Conservation (phyloP, 2,329 filamentous ascomycete species). For the Chaetomium globosum region DNA sequence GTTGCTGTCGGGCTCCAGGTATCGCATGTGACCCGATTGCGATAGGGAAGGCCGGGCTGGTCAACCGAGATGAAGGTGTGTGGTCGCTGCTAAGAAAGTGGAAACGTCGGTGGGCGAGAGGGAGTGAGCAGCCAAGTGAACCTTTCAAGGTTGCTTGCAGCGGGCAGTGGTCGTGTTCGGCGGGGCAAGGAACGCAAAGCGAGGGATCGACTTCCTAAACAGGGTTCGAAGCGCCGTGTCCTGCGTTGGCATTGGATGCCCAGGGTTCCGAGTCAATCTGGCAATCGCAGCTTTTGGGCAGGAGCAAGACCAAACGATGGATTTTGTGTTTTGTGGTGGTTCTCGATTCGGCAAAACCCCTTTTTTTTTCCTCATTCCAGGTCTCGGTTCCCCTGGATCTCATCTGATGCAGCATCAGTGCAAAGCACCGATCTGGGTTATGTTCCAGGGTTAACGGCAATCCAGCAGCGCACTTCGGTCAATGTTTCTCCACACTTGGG, state of each 20-base stretch:
- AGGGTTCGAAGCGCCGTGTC: conserved; percentile 26
- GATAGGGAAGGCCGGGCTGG: conserved; percentile 19
- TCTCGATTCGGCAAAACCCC: background rate
- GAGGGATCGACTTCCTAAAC: conserved; percentile 33
- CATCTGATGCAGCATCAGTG: conserved; percentile 16
- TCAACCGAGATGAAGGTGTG: conserved; percentile 17
- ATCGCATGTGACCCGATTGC: conserved; percentile 30
- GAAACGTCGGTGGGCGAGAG: conserved; percentile 12
- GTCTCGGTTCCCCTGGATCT: background rate
- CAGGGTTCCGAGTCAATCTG: conserved; percentile 11
- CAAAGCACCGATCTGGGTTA: conserved; percentile 9
- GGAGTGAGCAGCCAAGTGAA: background rate
- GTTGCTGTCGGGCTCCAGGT: conserved; percentile 24
- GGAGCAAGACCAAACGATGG: background rate
- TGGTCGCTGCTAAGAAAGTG: background rate
- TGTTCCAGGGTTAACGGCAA: conserved; percentile 23
- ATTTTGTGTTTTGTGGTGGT: background rate
- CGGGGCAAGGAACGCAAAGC: conserved; percentile 27
- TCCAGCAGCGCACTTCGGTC: conserved; percentile 4
- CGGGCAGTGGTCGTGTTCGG: conserved; percentile 22
- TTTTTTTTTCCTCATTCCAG: background rate
- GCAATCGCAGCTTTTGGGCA: conserved; percentile 9
- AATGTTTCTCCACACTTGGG: conserved; percentile 27
- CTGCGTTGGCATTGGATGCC: conserved; percentile 27
- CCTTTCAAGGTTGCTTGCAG: background rate